Base-by-base conservation (phyloP, 1,284 basidiomycete genomes). In the Leccinum fuscescens region DNA sequence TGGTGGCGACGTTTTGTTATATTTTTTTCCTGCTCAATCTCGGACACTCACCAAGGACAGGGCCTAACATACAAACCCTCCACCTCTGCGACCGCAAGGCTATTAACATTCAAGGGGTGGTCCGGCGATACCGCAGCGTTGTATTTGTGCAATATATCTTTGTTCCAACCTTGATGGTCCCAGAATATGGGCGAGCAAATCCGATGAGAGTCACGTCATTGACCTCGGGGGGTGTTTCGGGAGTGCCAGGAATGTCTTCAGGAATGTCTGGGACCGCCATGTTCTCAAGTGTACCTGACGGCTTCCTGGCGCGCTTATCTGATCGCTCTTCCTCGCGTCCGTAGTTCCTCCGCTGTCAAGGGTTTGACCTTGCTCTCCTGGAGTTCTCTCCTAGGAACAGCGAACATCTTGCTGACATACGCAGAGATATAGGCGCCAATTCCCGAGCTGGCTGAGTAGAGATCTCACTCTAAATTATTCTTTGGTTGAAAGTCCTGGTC, bases 361-460 rank as follows among this genome's bases (percentile, higher is more conserved):
- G 85, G 80, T 64, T 81, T 87, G 69, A 88, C 86, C 76, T 90
- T 93, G 72, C 90, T 89, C 69, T 96, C 90, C 0, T 96, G 96
- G 33, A 99, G 77, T 54, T 96, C 92, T 57, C 85, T 85, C 17
- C 77, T 79, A 24, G 86, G 78, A 2, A 98, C 89, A 0, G 95
- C 95, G 74, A 99, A 98, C 96, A 99, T 99, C 75, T 99, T 99
- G 80, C 93, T 97, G 57, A 99, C 92, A 73, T 96, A 97, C 4
- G 88, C 93, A 12, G 89, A 85, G n/a, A 94, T 79, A 58, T 78
- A 83, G 0, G 88, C 85, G 4, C 82, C 80, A 3, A 84, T 69
- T 1, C 72, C 78, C 15, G 84, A 82, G 61, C 86, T 83, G 59
- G 93, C 92, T 0, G 82, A 75, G 76, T 91, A 98, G 9, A 99